Evolutionary conservation across 768 basidiomycete genomes (phyloP).

Genomic region (Chiua virens): DNA sequence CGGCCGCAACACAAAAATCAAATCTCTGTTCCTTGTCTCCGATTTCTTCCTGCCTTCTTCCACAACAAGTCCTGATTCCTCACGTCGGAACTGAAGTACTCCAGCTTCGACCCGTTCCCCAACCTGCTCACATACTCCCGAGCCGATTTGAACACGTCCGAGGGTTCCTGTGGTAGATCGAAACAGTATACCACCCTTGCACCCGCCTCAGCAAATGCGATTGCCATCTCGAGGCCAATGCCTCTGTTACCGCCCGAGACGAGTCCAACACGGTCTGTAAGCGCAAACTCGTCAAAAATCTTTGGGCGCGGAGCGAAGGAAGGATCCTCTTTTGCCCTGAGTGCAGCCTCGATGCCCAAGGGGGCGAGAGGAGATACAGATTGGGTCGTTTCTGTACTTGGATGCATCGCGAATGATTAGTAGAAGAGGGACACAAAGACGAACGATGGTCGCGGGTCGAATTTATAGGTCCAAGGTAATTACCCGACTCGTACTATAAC

Average conservation of each 20-base stretch:
- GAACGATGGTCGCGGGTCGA: too few relatives aligned
- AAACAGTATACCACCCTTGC: slow-evolving; percentile 69
- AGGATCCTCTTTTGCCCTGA: slow-evolving; percentile 40
- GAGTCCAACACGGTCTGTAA: slow-evolving; percentile 56
- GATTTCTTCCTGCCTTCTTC: slow-evolving; percentile 55
- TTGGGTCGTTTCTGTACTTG: slow-evolving; percentile 25
- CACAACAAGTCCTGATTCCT: slow-evolving; percentile 61
- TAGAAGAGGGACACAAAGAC: too few relatives aligned
- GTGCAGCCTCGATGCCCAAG: slow-evolving; percentile 61
- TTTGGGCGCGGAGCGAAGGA: slow-evolving; percentile 40
- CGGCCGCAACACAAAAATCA: slow-evolving; percentile 77
- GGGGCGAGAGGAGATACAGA: slow-evolving; percentile 57
- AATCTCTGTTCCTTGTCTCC: slow-evolving; percentile 67
- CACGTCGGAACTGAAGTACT: slow-evolving; percentile 68
- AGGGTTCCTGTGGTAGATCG: slow-evolving; percentile 57
- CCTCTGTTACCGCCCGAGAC: slow-evolving; percentile 68
- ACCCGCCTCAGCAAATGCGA: slow-evolving; percentile 71
- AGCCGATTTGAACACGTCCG: slow-evolving; percentile 58
- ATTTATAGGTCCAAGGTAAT: too few relatives aligned
- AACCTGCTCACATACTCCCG: slow-evolving; percentile 50
- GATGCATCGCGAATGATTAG: too few relatives aligned
- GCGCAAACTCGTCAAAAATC: slow-evolving; percentile 59
- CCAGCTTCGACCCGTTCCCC: slow-evolving; percentile 42
- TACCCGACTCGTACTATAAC: too few relatives aligned
- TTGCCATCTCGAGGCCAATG: slow-evolving; percentile 82